A percentile compares a stretch with the other conserved stretches of the same genome.
phyloP scores from a whole-genome alignment of 768 basidiomycete genomes.

The Naganishia onofrii region DNA sequence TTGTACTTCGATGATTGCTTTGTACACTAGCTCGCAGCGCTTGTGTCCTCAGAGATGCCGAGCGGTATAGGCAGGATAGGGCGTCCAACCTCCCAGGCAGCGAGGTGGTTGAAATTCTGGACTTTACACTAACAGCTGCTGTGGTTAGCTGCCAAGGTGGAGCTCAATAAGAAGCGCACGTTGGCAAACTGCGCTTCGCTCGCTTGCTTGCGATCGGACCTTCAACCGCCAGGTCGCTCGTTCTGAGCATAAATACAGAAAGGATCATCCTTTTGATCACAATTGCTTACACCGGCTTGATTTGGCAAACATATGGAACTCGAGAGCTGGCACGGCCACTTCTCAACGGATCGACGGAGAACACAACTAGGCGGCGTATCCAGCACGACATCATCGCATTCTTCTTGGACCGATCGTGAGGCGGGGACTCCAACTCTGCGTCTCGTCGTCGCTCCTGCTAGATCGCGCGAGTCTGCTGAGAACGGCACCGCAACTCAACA shows the following conservation, averaged over 20 bases:
- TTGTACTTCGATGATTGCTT: slow-evolving; percentile 28
- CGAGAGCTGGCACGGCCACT: background rate
- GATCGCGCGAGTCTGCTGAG: background rate
- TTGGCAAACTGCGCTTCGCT: background rate
- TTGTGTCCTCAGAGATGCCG: background rate
- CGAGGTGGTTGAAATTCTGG: no score
- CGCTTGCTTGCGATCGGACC: background rate
- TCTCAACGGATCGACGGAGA: background rate
- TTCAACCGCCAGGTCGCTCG: background rate
- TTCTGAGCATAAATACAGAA: background rate
- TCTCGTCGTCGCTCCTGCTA: slow-evolving; percentile 12
- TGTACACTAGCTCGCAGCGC: background rate
- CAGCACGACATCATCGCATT: slow-evolving; percentile 4
- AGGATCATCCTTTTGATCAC: background rate
- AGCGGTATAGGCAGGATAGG: background rate
- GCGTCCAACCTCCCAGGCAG: no score
- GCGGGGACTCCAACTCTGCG: slow-evolving; percentile 1
- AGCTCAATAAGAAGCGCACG: background rate
- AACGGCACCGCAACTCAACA: background rate
- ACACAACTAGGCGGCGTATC: background rate
- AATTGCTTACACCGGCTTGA: no score
- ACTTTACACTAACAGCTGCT: no score
- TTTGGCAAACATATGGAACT: no score
- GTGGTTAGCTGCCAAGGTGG: background rate
- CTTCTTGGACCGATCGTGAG: background rate